Percentiles rank a stretch among this genome's conserved stretches.
phyloP scores from a whole-genome alignment of 139 green algal genomes.

The Haematococcus lacustris region DNA sequence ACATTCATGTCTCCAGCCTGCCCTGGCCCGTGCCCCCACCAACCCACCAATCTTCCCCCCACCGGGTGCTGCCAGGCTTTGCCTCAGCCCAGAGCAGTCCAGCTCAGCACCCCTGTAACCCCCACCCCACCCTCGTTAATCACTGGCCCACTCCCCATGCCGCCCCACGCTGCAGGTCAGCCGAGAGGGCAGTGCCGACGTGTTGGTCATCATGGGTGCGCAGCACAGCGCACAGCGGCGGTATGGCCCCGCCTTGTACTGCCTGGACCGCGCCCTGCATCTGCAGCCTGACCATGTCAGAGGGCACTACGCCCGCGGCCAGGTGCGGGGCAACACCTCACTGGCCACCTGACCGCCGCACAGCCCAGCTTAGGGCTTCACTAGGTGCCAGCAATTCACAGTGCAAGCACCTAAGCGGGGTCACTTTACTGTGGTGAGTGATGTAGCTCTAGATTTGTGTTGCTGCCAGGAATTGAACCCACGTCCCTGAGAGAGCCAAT shows the following conservation, averaged over 20 bases:
- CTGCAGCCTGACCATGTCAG: constrained; percentile 25
- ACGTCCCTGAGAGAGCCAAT: too few relatives aligned
- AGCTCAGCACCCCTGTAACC: too few relatives aligned
- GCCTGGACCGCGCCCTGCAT: constrained; percentile 34
- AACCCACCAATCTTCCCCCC: too few relatives aligned
- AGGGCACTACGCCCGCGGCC: constrained; percentile 41
- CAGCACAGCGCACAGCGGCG: constrained; percentile 23
- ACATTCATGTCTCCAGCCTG: too few relatives aligned
- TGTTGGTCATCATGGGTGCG: constrained; percentile 46
- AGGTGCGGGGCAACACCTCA: constrained; percentile 12
- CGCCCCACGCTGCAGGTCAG: constrained; percentile 1
- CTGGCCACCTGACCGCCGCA: neutral
- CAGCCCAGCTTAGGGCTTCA: neutral
- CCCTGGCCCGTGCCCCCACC: too few relatives aligned
- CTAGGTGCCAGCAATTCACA: neutral
- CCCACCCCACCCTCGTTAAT: too few relatives aligned
- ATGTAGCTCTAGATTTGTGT: neutral
- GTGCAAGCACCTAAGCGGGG: neutral
- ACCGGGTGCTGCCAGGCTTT: too few relatives aligned
- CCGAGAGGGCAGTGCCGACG: constrained; percentile 18
- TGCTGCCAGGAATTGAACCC: too few relatives aligned
- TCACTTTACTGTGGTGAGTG: neutral
- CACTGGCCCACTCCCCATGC: neutral
- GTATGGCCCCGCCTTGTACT: constrained; percentile 37
- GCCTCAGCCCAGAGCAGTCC: too few relatives aligned